A percentile compares a stretch with the other conserved stretches of the same genome.
Evolutionary conservation across 345 rosid genomes (phyloP).

Genomic region (Balakata baccata): DNA sequence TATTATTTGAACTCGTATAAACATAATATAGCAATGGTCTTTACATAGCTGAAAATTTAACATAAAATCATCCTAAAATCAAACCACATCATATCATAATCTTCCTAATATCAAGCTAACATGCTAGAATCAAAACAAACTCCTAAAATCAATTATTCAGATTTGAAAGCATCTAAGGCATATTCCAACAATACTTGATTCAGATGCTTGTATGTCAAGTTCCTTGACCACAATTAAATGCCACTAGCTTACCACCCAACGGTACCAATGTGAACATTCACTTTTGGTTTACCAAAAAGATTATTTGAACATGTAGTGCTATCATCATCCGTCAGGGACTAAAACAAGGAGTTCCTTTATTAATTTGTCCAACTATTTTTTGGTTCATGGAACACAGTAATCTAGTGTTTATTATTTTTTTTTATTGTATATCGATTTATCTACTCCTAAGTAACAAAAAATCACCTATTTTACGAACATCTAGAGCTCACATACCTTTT

Average conservation of each 20-base stretch:
- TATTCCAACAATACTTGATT: too few relatives aligned
- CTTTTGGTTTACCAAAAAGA: background rate
- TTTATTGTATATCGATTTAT: background rate
- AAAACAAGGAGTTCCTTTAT: background rate
- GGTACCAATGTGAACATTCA: background rate
- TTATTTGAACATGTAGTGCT: background rate
- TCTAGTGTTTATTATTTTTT: background rate
- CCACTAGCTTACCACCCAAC: too few relatives aligned
- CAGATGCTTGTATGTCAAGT: background rate
- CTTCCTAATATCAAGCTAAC: too few relatives aligned
- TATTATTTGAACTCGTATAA: too few relatives aligned
- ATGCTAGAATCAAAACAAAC: too few relatives aligned
- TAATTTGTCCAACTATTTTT: background rate
- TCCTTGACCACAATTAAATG: too few relatives aligned
- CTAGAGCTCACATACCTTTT: conserved; percentile 49
- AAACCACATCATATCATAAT: too few relatives aligned
- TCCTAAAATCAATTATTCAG: too few relatives aligned
- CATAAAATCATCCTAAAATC: too few relatives aligned
- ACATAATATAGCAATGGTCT: too few relatives aligned
- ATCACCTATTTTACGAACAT: conserved; percentile 1
- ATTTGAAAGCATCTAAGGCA: too few relatives aligned
- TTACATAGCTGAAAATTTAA: too few relatives aligned
- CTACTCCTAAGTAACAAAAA: background rate
- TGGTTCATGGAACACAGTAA: background rate
- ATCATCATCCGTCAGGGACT: background rate